Evolutionary conservation across 495 filamentous ascomycete species (phyloP), one percentile per base, ranked within the genome.

Genomic region (Aspergillus baeticus): DNA sequence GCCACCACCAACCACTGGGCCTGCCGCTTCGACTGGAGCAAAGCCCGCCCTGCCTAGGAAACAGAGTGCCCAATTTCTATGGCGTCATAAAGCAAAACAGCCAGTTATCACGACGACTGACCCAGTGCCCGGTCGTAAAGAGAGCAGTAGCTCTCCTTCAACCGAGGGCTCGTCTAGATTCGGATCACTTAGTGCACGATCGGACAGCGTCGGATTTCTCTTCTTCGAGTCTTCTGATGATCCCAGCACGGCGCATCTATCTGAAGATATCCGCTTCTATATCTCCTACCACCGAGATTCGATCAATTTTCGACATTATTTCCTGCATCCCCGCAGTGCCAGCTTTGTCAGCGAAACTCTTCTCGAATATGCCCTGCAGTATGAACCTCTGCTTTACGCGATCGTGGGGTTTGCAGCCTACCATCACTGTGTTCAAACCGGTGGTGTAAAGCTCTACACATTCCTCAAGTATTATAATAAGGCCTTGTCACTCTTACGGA

Each of bases 361-460:
- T 37, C 70, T 90, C 35, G 85, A 88, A 20, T 72, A 87, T 51
- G 92, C 92, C 6, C 67, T 92, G 26, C 82, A 81, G 23, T 82
- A 93, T 67, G 89, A 96, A 45, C 87, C 93, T 15, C 80, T 98
- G 11, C 75, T 96, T 33, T 89, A 96, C 67, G 94, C 92, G 0
- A 78, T 98, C 14, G 89, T 90, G n/a, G 92, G 88, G 22, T 98
- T 96, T 66, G 77, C 93, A 0, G 91, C 92, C 14, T 98, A 96
- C 67, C 92, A 93, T 61, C 79, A 89, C 57, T 87, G 87, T 17
- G 67, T 97, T 56, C 78, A 76, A 35, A 81, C 82, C 41, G 81
- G 85, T 5, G 76, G 83, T 39, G 90, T 87, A 11, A 84, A 83
- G 55, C 84, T 96, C 15, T 82, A 86, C 53, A 84, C 86, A 41